A percentile compares a stretch with the other conserved stretches of the same genome.
Conservation (phyloP, 2,329 filamentous ascomycete genomes). For the Colletotrichum sp. region DNA sequence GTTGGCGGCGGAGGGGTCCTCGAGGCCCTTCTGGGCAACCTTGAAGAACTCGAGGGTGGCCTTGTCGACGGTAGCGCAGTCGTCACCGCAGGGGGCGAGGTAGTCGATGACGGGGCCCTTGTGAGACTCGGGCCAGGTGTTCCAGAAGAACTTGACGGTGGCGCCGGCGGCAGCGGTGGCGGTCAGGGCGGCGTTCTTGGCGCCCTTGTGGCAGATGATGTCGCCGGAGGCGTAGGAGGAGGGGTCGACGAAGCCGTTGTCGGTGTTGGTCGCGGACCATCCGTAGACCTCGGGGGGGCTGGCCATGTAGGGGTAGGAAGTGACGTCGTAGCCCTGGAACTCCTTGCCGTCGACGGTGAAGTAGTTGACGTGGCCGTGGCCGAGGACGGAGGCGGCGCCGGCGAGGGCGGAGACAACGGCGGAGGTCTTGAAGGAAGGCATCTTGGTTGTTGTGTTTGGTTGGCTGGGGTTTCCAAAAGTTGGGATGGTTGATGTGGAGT, state of each 20-base stretch:
- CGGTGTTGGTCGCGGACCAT: conserved; percentile 28
- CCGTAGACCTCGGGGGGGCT: conserved; percentile 31
- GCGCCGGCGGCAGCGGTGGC: conserved; percentile 62
- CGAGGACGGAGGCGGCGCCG: conserved; percentile 29
- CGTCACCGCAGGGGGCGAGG: conserved; percentile 60
- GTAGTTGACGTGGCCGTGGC: conserved; percentile 34
- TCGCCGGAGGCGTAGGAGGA: conserved; percentile 40
- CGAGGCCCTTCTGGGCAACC: conserved; percentile 58
- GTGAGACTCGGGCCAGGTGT: conserved; percentile 68
- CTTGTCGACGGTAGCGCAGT: conserved; percentile 59
- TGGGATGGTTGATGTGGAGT: neutral
- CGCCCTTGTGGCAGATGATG: conserved; percentile 53
- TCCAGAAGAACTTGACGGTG: conserved; percentile 66
- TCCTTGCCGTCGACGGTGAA: conserved; percentile 31
- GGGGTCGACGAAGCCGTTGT: conserved; percentile 53
- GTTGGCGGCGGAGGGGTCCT: conserved; percentile 30
- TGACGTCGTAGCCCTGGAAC: conserved; percentile 32
- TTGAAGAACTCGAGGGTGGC: conserved; percentile 62
- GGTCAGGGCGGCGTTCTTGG: conserved; percentile 42
- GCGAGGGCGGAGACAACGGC: conserved; percentile 24
- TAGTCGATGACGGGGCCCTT: conserved; percentile 67
- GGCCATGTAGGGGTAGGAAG: conserved; percentile 25
- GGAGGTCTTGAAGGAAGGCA: conserved; percentile 26
- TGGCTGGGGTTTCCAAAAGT: conserved; percentile 3
- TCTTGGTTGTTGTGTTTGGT: conserved; percentile 11